Percentiles rank a stretch among this genome's conserved stretches.
phyloP scores from a whole-genome alignment of 768 basidiomycete species.

The Trametes cingulata region DNA sequence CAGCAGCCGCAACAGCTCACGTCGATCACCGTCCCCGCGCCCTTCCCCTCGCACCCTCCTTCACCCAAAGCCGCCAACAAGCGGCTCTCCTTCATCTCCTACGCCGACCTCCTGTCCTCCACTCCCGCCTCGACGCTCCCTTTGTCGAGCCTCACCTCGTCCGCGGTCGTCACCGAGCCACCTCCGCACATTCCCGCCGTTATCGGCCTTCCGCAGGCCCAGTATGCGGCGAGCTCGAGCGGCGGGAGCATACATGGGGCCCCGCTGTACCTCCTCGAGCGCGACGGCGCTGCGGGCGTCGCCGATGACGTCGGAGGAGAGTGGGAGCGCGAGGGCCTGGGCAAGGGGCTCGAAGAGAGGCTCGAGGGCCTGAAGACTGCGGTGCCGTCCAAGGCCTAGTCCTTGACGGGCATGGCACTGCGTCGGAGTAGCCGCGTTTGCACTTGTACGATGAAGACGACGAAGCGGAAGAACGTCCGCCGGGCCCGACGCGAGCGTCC shows the following conservation, averaged over 20 bases:
- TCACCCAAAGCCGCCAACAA: constrained; percentile 58
- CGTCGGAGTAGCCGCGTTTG: neutral
- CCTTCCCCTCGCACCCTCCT: constrained; percentile 37
- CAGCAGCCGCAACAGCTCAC: constrained; percentile 22
- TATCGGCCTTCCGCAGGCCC: constrained; percentile 41
- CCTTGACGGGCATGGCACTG: neutral
- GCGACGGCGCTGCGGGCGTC: constrained; percentile 32
- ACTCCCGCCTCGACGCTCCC: constrained; percentile 73
- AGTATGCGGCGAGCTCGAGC: constrained; percentile 32
- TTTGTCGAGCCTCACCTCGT: constrained; percentile 70
- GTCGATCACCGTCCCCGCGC: constrained; percentile 27
- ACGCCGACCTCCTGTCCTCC: constrained; percentile 79
- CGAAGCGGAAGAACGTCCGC: neutral
- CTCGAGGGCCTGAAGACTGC: constrained; percentile 57
- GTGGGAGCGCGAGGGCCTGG: constrained; percentile 86
- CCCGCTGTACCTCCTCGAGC: constrained; percentile 24
- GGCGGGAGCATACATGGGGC: constrained; percentile 29
- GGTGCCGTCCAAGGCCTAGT: constrained; percentile 19
- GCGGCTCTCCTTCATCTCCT: constrained; percentile 87
- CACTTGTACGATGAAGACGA: constrained; percentile 4
- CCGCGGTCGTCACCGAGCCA: constrained; percentile 54
- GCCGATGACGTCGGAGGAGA: constrained; percentile 76
- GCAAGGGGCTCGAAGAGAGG: constrained; percentile 80
- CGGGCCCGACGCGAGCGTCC: neutral
- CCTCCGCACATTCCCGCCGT: constrained; percentile 77